These are phyloP conservation scores for Fusarium goolgardi DNA, from an alignment of 2,329 filamentous ascomycete species.

Conservation along the genomic window DNA sequence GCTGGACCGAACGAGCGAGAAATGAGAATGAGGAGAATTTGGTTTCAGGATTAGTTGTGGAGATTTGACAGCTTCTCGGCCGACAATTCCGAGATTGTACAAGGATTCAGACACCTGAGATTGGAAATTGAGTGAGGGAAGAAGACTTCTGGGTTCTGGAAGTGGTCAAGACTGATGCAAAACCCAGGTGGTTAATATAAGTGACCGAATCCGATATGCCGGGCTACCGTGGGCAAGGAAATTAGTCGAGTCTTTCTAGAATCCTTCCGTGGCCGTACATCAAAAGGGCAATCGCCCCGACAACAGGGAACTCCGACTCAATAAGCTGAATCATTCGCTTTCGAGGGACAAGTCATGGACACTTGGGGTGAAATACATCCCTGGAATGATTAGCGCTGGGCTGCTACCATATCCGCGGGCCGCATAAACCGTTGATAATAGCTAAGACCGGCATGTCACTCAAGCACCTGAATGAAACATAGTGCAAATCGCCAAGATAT, in stretches of 20 bases:
- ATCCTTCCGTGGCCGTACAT: constrained; percentile 5
- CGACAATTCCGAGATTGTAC: constrained; percentile 43
- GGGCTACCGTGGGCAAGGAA: constrained; percentile 5
- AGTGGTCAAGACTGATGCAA: constrained; percentile 34
- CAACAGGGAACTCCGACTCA: neutral
- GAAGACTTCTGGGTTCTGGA: constrained; percentile 16
- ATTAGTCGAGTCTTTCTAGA: constrained; percentile 25
- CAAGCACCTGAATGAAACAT: constrained; percentile 26
- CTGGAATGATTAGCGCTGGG: neutral
- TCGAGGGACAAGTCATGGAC: neutral
- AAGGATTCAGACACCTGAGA: constrained; percentile 26
- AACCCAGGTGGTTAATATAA: constrained; percentile 30
- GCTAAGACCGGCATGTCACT: neutral
- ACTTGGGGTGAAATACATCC: neutral
- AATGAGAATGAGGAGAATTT: constrained; percentile 38
- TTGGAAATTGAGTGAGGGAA: constrained; percentile 23
- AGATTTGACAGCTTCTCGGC: constrained; percentile 33
- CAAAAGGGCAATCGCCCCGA: neutral
- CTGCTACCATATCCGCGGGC: neutral
- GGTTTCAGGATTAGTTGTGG: constrained; percentile 47
- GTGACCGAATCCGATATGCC: constrained; percentile 5
- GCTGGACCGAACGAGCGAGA: constrained; percentile 39
- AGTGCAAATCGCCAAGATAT: constrained; percentile 10
- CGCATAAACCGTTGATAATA: neutral
- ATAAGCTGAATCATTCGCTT: neutral